A percentile compares a stretch with the other conserved stretches of the same genome.
phyloP scores from a whole-genome alignment of 1,139 yeast species.

The Saccharomyces hybrid region DNA sequence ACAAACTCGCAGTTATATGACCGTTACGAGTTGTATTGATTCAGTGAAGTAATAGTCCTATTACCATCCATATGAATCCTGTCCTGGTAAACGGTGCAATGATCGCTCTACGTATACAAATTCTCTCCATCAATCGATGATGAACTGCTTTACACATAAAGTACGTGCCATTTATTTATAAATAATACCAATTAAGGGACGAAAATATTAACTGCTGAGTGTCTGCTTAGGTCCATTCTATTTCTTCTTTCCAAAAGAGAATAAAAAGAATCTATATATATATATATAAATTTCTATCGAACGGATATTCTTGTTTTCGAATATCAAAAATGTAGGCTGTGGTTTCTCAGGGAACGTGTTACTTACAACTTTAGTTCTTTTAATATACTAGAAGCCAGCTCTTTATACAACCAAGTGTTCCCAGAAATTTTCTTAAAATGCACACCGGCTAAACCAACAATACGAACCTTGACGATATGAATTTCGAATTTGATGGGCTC shows the following conservation, averaged over 20 bases:
- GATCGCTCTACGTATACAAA: not conserved
- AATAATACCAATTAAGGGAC: not conserved
- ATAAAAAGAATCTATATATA: not conserved
- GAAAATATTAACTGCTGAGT: not conserved
- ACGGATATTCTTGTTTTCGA: not conserved
- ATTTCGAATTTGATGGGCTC: slow-evolving; percentile 65
- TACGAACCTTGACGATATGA: slow-evolving; percentile 85
- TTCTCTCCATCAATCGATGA: not conserved
- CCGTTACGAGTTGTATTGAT: not conserved
- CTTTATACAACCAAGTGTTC: slow-evolving; percentile 92
- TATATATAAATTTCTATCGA: not conserved
- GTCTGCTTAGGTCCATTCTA: not conserved
- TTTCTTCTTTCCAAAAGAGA: not conserved
- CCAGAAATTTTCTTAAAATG: slow-evolving; percentile 92
- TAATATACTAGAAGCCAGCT: slow-evolving; percentile 82
- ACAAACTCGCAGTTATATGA: not conserved
- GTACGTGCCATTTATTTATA: not conserved
- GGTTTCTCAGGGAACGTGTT: not conserved
- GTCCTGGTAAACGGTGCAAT: not conserved
- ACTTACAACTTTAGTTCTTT: slow-evolving; percentile 58
- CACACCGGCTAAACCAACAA: slow-evolving; percentile 85
- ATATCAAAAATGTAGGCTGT: not conserved
- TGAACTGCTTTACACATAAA: not conserved
- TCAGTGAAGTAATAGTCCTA: not conserved
- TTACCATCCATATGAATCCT: not conserved